Evolutionary conservation across 2,329 filamentous ascomycete genomes (phyloP).

Genomic region (Colletotrichum sp.): DNA sequence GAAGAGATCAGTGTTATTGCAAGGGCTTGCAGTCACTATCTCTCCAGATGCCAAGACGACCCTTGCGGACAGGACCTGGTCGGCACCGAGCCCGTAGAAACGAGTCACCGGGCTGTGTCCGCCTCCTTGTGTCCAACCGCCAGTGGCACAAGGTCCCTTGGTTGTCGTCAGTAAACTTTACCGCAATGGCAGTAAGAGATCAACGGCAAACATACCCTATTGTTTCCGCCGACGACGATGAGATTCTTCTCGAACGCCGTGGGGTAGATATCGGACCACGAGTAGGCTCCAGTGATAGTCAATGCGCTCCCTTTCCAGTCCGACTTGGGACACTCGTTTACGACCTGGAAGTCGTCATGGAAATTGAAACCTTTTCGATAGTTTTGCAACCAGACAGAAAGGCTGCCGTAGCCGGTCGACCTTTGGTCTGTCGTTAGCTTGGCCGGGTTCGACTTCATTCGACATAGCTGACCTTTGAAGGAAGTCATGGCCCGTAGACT

Average conservation of each 20-base stretch:
- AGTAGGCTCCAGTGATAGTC: slow-evolving; percentile 35
- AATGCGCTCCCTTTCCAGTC: slow-evolving; percentile 44
- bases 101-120: slow-evolving; percentile 54
- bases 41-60: slow-evolving; percentile 33
- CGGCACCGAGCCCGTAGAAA: slow-evolving; percentile 36
- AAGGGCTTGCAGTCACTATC: slow-evolving; percentile 24
- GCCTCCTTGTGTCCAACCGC: slow-evolving; percentile 61
- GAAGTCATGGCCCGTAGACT: slow-evolving; percentile 35
- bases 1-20: slow-evolving; percentile 29
- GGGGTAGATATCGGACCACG: slow-evolving; percentile 44
- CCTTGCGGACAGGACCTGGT: slow-evolving; percentile 31
- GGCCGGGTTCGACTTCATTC: background rate
- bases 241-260: slow-evolving; percentile 33
- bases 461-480: background rate
- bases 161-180: slow-evolving; percentile 26
- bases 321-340: background rate
- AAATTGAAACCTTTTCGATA: slow-evolving; percentile 37
- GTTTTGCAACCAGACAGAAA: slow-evolving; percentile 32
- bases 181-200: background rate
- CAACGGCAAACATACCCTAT: background rate
- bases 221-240: slow-evolving; percentile 12
- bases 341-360: slow-evolving; percentile 37
- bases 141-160: slow-evolving; percentile 36
- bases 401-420: slow-evolving; percentile 56
- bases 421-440: slow-evolving; percentile 23